Percentiles rank a stretch among this genome's conserved stretches.
Evolutionary conservation across 2,329 filamentous ascomycete genomes (phyloP).

Genomic region (Pyrenophora teres): DNA sequence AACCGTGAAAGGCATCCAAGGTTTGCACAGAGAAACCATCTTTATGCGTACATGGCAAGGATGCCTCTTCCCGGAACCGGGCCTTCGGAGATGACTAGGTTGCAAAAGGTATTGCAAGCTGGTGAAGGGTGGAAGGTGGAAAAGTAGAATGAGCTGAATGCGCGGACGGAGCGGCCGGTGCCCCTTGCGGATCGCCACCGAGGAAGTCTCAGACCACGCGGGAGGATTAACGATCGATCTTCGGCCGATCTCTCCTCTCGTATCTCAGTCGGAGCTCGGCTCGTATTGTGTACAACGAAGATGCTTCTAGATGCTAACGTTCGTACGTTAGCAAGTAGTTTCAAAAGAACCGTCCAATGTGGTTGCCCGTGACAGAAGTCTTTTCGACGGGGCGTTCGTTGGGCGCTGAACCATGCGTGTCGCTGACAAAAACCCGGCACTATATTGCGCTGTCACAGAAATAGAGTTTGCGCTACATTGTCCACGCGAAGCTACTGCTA

Average conservation of each 20-base stretch:
- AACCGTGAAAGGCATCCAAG: not conserved
- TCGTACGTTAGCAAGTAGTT: not conserved
- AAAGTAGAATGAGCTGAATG: not conserved
- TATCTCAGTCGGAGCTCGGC: not conserved
- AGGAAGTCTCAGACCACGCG: slow-evolving; percentile 5
- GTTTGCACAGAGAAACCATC: not conserved
- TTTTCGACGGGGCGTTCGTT: not conserved
- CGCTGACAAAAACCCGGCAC: not conserved
- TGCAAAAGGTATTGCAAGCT: not conserved
- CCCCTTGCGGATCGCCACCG: slow-evolving; percentile 5
- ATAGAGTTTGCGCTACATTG: slow-evolving; percentile 7
- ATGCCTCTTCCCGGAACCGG: not conserved
- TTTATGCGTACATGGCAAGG: not conserved
- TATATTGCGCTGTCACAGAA: not conserved
- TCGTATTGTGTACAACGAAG: not conserved
- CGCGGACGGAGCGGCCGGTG: not conserved
- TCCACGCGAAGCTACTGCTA: not conserved
- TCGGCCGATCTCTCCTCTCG: slow-evolving; percentile 1
- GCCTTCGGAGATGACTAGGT: slow-evolving; percentile 4
- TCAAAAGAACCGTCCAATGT: not conserved
- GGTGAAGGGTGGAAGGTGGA: not conserved
- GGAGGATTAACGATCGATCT: slow-evolving; percentile 3
- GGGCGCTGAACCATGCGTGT: not conserved
- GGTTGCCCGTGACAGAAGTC: not conserved
- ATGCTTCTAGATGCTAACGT: not conserved